A percentile compares a stretch with the other conserved stretches of the same genome.
Evolutionary conservation across 306 rosid species (phyloP).

Genomic region (Adenanthera pavonina): DNA sequence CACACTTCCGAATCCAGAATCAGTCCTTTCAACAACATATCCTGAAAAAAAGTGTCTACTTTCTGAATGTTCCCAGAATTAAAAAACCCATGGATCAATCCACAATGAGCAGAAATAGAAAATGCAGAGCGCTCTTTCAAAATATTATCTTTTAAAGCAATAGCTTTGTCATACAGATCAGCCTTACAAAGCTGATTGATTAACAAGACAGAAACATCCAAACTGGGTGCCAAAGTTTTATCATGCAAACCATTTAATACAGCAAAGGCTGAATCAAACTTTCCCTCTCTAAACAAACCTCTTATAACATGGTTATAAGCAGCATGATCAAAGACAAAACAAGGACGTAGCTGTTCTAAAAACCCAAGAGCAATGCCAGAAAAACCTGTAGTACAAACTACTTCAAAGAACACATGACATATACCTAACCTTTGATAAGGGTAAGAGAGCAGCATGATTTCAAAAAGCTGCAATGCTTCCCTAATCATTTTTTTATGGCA

Average conservation of each 20-base stretch:
- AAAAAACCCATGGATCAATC: conserved; percentile 66
- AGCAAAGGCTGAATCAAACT: conserved; percentile 55
- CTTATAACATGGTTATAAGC: conserved; percentile 60
- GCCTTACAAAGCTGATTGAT: conserved; percentile 70
- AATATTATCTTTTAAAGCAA: conserved; percentile 59
- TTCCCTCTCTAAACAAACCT: conserved; percentile 59
- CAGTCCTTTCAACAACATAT: conserved; percentile 56
- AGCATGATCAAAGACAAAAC: conserved; percentile 51
- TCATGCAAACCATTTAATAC: conserved; percentile 65
- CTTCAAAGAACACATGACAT: conserved; percentile 58
- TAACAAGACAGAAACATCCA: conserved; percentile 59
- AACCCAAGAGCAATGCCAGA: conserved; percentile 50
- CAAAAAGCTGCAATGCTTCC: conserved; percentile 70
- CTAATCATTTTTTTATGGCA: conserved; percentile 55
- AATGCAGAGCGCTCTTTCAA: conserved; percentile 49
- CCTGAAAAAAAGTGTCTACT: conserved; percentile 52
- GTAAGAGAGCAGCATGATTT: conserved; percentile 63
- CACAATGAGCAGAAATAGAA: conserved; percentile 46
- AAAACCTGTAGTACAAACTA: conserved; percentile 55
- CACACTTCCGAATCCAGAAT: conserved; percentile 57
- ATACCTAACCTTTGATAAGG: conserved; percentile 58
- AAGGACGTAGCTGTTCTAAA: conserved; percentile 56
- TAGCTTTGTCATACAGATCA: conserved; percentile 58
- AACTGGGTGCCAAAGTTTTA: conserved; percentile 51
- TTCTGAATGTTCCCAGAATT: conserved; percentile 53